These are phyloP conservation scores for Aquilaria yunnanensis DNA, from an alignment of 345 rosid genomes.

Conservation along the genomic window DNA sequence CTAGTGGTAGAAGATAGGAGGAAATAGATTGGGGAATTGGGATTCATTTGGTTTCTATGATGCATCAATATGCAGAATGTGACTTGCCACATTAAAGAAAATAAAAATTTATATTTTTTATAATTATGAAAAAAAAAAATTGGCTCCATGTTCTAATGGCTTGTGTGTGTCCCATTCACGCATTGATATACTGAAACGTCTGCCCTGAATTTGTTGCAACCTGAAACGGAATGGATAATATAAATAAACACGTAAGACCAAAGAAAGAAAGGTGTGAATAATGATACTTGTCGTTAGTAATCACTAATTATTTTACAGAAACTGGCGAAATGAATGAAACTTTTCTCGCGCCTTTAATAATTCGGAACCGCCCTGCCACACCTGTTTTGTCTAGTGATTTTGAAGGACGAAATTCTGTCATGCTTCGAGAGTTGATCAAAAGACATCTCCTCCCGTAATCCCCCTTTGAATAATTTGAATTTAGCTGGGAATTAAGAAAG, in stretches of 20 bases:
- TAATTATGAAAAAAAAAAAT: background rate
- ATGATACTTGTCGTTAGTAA: slow-evolving; percentile 2
- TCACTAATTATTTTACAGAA: no score
- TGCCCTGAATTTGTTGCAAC: background rate
- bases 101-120: background rate
- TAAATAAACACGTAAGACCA: background rate
- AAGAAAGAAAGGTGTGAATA: background rate
- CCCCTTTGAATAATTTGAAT: no score
- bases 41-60: slow-evolving; percentile 26
- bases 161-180: background rate
- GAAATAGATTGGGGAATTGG: slow-evolving; percentile 6
- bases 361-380: no score
- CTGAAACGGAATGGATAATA: slow-evolving; percentile 5
- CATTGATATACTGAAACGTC: background rate
- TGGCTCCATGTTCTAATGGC: slow-evolving; percentile 3
- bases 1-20: no score
- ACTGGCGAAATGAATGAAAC: no score
- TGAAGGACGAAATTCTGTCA: no score
- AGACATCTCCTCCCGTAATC: no score
- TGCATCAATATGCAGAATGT: background rate
- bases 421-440: no score
- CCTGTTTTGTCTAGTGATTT: no score
- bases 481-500: no score
- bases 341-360: no score
- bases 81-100: slow-evolving; percentile 15